Evolutionary conservation across 2,329 filamentous ascomycete species (phyloP), one percentile per base, ranked within the genome.

Genomic region (Cytospora chrysosperma): DNA sequence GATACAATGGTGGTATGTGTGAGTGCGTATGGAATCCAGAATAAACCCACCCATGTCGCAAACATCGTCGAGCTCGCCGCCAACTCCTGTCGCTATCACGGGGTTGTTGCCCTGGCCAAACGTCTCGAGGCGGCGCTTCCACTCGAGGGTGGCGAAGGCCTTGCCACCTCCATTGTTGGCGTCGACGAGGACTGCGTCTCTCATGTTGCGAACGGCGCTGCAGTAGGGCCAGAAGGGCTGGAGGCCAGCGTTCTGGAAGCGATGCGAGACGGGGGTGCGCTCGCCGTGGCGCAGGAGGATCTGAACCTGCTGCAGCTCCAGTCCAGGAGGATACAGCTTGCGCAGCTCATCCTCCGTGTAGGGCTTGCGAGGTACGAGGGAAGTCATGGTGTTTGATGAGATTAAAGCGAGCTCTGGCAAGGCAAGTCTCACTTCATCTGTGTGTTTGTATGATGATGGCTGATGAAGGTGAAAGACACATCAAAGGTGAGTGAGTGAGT

Each of bases 301-400:
- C 79, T 99, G 95, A 56, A 98, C 95, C 65, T 95, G 86, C 74
- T 95, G 90, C 40, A 99, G 86, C 74, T 94, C 85, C 64, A 99
- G 82, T 52, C 84, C 81, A 61, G 87, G 78, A 1, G 95, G 95
- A 78, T 97, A 99, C 64, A 98, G 87, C 71, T 81, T 80, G 51
- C 84, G 81, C 56, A 98, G 85, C 82, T 98, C 93, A 65, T 91
- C 88, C 68, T 88, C 79, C 52, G 89, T 88, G 79, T 98, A 98
- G 0, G 91, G 87, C 62, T 84, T 80, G 63, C 92, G 86, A 56
- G 91, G 91, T 52, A 83, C 78, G 52, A 96, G 83, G 49, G 89
- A 89, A 15, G 93, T 90, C 94, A 98, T 98, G 61, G 67, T 72
- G 65, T 32, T n/a, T 24, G 15, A 6, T 19, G 37, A 40, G n/a